Percentiles rank a stretch among this genome's conserved stretches.
These are phyloP conservation scores for Echria macrotheca DNA, from an alignment of 495 filamentous ascomycete genomes.

Conservation along the genomic window DNA sequence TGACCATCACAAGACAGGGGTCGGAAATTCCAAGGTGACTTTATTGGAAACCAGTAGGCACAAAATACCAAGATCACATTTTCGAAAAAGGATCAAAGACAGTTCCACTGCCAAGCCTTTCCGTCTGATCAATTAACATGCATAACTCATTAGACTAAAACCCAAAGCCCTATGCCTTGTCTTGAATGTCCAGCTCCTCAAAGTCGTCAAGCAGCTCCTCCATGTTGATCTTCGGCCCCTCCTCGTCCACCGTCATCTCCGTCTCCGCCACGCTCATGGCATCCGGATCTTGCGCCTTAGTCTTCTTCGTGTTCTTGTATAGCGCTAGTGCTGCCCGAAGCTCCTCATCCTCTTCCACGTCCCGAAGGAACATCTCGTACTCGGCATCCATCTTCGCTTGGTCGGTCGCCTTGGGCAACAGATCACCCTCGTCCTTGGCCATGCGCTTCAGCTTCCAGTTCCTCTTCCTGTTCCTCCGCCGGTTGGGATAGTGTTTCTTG, in stretches of 20 bases:
- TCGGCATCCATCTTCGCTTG: constrained; percentile 79
- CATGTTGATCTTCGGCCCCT: constrained; percentile 70
- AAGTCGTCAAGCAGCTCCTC: constrained; percentile 86
- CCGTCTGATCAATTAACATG: too few relatives aligned
- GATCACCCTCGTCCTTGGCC: constrained; percentile 77
- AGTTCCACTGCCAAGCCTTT: not conserved
- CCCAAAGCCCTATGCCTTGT: constrained; percentile 30
- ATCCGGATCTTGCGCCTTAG: constrained; percentile 35
- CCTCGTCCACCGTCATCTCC: constrained; percentile 65
- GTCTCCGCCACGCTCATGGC: constrained; percentile 58
- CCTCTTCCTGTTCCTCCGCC: constrained; percentile 73
- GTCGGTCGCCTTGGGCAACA: constrained; percentile 73
- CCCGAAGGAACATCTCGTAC: constrained; percentile 94
- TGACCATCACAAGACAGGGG: not conserved
- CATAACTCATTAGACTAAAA: too few relatives aligned
- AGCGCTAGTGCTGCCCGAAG: constrained; percentile 74
- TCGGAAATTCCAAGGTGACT: not conserved
- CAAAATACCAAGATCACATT: too few relatives aligned
- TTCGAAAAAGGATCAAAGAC: too few relatives aligned
- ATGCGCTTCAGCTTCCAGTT: constrained; percentile 94
- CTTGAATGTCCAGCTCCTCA: constrained; percentile 68
- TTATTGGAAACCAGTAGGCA: too few relatives aligned
- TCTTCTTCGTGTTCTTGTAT: constrained; percentile 61
- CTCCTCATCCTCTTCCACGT: constrained; percentile 93
- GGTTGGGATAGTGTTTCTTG: constrained; percentile 89